Evolutionary conservation across 306 rosid genomes (phyloP).

Genomic region (Carpinus viminea): DNA sequence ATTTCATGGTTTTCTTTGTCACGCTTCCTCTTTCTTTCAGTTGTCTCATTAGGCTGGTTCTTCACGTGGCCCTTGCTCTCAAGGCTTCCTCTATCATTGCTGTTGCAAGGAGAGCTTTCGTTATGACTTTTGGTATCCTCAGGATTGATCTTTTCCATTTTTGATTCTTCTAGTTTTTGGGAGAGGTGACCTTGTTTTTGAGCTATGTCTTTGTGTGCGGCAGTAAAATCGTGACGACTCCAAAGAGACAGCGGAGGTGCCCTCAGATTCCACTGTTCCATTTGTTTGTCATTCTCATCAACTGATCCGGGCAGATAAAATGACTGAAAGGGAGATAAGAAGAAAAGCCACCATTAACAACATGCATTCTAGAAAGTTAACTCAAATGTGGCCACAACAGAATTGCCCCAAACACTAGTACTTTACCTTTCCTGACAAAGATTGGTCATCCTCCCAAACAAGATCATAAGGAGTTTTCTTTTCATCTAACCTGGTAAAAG

Average conservation of each 20-base stretch:
- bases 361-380: slow-evolving; percentile 17
- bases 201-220: slow-evolving; percentile 59
- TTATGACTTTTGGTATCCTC: slow-evolving; percentile 17
- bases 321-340: slow-evolving; percentile 49
- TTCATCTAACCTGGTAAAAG: slow-evolving; percentile 55
- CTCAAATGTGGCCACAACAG: not conserved
- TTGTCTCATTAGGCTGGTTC: slow-evolving; percentile 35
- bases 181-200: slow-evolving; percentile 50
- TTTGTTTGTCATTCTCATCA: slow-evolving; percentile 57
- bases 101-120: slow-evolving; percentile 21
- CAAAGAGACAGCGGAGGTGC: slow-evolving; percentile 82
- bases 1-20: slow-evolving; percentile 27
- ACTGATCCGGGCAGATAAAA: slow-evolving; percentile 92
- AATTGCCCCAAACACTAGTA: slow-evolving; percentile 1
- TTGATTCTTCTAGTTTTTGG: slow-evolving; percentile 14
- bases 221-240: slow-evolving; percentile 68
- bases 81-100: slow-evolving; percentile 31
- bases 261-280: slow-evolving; percentile 67
- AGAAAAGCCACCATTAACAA: slow-evolving; percentile 24
- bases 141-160: slow-evolving; percentile 24
- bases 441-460: slow-evolving; percentile 73
- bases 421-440: slow-evolving; percentile 75
- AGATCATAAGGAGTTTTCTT: slow-evolving; percentile 63
- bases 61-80: slow-evolving; percentile 27
- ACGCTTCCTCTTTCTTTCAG: slow-evolving; percentile 32